Base-by-base conservation (phyloP, 176 grass and related monocot genomes). In the Cymbopogon citratus region DNA sequence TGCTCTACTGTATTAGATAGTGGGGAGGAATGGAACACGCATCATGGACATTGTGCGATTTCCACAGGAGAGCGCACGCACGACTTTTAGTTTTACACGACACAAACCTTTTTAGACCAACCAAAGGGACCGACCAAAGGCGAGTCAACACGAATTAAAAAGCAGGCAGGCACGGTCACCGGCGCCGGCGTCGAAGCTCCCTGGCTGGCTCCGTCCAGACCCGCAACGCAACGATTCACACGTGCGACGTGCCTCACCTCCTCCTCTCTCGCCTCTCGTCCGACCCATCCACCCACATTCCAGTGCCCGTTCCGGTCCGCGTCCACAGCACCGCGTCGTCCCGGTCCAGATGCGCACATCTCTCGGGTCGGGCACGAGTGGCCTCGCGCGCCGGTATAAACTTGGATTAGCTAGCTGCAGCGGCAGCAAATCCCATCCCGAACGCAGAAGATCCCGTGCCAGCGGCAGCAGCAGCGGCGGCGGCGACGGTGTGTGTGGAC, bases 181-280 rank as follows among this genome's bases (percentile, higher is more conserved):
- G 63, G 70, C 43, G 70, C 70, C 82, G 63, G 76, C 74, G 35
- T 60, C 29, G 40, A 66, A 79, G 16, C 19, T 7, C 11, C 24
- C 25, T 7, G 2, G 39, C 5, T 19, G 3, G 12, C 18, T 45
- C 24, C 36, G 73, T 34, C 80, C 74, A 38, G 59, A 39, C 41
- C 63, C 12, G 40, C 24, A 43, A 56, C n/a, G n/a, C n/a, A n/a
- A 40, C 49, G 27, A 83, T 78, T 86, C 87, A 77, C 83, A 86
- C 83, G 83, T 73, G 87, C 74, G n/a, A n/a, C 66, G 25, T 64
- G 24, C 10, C 63, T 10, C 28, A 21, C 15, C 33, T 5, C 10
- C 10, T n/a, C n/a, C n/a, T n/a, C n/a, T n/a, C n/a, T n/a, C n/a
- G n/a, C n/a, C n/a, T n/a, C n/a, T 16, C 1, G 26, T 29, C 27